Evolutionary conservation across 225 moss, liverwort and hornwort genomes (phyloP).

Genomic region (Polytrichum formosum): DNA sequence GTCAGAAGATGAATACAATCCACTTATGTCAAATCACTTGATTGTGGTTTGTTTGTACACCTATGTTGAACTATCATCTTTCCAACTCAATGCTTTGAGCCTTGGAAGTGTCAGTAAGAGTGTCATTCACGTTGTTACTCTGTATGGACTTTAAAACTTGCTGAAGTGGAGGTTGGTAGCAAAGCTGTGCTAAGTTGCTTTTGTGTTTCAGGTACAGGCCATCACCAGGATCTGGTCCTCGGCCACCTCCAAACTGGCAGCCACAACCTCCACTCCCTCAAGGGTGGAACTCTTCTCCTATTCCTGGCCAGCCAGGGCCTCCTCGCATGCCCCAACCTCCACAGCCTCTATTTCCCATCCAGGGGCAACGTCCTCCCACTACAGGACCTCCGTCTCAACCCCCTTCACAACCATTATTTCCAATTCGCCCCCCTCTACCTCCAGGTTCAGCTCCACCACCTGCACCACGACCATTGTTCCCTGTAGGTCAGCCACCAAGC

Average conservation of each 20-base stretch:
- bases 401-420: slow-evolving; percentile 71
- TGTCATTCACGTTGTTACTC: too few species aligned
- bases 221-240: slow-evolving; percentile 38
- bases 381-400: slow-evolving; percentile 58
- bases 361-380: slow-evolving; percentile 47
- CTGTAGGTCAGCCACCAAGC: slow-evolving; percentile 45
- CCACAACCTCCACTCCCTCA: slow-evolving; percentile 48
- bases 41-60: too few species aligned
- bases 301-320: slow-evolving; percentile 47
- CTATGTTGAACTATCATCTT: too few species aligned
- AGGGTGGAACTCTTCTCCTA: slow-evolving; percentile 40
- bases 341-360: slow-evolving; percentile 86
- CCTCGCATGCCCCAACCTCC: slow-evolving; percentile 67
- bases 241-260: slow-evolving; percentile 57
- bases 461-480: slow-evolving; percentile 53
- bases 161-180: too few species aligned
- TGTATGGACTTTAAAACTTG: too few species aligned
- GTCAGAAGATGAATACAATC: too few species aligned
- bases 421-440: slow-evolving; percentile 69
- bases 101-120: too few species aligned
- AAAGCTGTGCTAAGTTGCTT: slow-evolving; percentile 17
- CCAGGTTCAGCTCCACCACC: slow-evolving; percentile 50
- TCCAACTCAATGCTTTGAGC: too few species aligned
- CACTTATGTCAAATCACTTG: too few species aligned
- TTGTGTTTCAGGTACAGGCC: slow-evolving; percentile 42